Conservation (phyloP, 176 grass and related monocot species). For the Aegilops speltoides region DNA sequence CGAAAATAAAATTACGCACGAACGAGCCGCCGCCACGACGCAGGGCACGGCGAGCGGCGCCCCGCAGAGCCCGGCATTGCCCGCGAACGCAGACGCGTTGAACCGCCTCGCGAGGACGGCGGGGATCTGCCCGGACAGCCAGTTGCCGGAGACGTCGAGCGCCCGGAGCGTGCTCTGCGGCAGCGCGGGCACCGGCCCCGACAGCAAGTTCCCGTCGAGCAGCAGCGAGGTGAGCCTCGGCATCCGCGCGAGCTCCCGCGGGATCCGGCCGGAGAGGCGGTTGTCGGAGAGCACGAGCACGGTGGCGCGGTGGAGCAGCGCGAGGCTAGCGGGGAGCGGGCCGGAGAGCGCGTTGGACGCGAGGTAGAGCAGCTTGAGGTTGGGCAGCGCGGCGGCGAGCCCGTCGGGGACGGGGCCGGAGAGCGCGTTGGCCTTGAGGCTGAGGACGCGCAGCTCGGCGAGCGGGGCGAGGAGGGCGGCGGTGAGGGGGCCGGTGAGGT, state of each 20-base stretch:
- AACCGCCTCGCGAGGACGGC: slow-evolving; percentile 45
- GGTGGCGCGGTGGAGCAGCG: slow-evolving; percentile 74
- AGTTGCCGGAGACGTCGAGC: slow-evolving; percentile 72
- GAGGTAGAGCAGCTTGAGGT: slow-evolving; percentile 91
- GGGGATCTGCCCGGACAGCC: slow-evolving; percentile 67
- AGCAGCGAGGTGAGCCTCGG: slow-evolving; percentile 60
- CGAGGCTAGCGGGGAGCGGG: slow-evolving; percentile 47
- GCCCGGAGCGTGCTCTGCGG: slow-evolving; percentile 53
- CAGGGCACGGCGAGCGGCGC: slow-evolving; percentile 33
- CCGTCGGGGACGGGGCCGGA: slow-evolving; percentile 69
- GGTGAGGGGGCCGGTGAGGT: slow-evolving; percentile 65
- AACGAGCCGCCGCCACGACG: not conserved
- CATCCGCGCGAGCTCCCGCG: slow-evolving; percentile 38
- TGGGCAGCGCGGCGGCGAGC: slow-evolving; percentile 54
- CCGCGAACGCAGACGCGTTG: slow-evolving; percentile 61
- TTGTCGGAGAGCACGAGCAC: slow-evolving; percentile 74
- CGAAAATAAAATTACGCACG: too few species aligned
- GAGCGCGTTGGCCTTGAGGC: slow-evolving; percentile 79
- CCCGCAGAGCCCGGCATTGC: slow-evolving; percentile 66
- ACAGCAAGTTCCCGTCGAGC: slow-evolving; percentile 62
- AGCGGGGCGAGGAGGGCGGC: slow-evolving; percentile 54
- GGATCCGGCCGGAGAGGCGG: slow-evolving; percentile 68
- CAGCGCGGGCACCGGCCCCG: slow-evolving; percentile 56
- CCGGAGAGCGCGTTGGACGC: slow-evolving; percentile 63
- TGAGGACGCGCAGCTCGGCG: slow-evolving; percentile 82